phyloP scores from a whole-genome alignment of 305 asterid genomes.

The Solanum aculeatissimum region DNA sequence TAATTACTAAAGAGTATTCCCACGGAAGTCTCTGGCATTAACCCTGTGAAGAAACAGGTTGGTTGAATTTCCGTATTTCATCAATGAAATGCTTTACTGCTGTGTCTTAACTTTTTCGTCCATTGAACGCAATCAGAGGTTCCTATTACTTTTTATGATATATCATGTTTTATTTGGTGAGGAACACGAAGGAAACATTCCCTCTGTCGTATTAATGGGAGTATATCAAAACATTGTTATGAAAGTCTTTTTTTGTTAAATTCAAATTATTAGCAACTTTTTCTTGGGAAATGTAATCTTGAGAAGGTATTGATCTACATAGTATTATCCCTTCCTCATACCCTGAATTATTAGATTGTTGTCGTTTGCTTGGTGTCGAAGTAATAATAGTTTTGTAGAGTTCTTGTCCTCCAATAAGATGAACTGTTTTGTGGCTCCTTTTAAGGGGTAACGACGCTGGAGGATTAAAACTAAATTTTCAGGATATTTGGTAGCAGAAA shows the following conservation, averaged over 20 bases:
- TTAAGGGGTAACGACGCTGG: too few relatives aligned
- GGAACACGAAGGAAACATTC: background rate
- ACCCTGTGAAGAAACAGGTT: background rate
- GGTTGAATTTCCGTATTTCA: background rate
- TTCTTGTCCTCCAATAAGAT: background rate
- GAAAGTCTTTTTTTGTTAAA: too few relatives aligned
- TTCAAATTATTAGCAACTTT: too few relatives aligned
- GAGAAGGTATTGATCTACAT: background rate
- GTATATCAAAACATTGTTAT: too few relatives aligned
- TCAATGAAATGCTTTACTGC: background rate
- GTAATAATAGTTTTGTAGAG: background rate
- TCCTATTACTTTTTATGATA: background rate
- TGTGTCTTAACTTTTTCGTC: background rate
- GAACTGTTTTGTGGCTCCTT: background rate
- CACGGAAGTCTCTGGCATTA: background rate
- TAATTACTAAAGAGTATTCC: slow-evolving; percentile 13
- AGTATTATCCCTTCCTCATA: background rate
- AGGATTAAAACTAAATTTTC: too few relatives aligned
- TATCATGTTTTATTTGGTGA: background rate
- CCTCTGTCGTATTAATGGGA: too few relatives aligned
- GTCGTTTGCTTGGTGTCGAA: background rate
- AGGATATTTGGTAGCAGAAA: too few relatives aligned
- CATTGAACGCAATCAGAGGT: background rate
- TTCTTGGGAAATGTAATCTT: background rate
- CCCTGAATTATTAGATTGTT: background rate